A percentile compares a stretch with the other conserved stretches of the same genome.
These are phyloP conservation scores for Aspergillus sp. DNA, from an alignment of 2,329 filamentous ascomycete species.

Conservation along the genomic window DNA sequence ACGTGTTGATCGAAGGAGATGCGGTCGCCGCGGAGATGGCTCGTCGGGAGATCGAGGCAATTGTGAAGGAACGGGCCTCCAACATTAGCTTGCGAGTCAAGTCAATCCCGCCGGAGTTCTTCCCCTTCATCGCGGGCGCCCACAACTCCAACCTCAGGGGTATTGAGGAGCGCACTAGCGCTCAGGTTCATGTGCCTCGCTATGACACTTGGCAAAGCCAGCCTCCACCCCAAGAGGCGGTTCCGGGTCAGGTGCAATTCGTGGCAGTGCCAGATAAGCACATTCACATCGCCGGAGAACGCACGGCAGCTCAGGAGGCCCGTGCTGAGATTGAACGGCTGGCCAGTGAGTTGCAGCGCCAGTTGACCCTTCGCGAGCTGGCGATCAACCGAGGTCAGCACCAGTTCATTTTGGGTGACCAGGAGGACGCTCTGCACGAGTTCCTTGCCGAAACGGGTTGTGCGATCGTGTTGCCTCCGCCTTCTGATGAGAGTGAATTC, in stretches of 20 bases:
- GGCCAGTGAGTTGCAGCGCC: constrained; percentile 66
- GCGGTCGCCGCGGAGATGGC: constrained; percentile 79
- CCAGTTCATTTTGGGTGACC: constrained; percentile 87
- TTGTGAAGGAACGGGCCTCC: constrained; percentile 77
- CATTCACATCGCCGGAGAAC: constrained; percentile 82
- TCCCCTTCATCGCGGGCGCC: constrained; percentile 84
- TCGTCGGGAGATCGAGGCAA: constrained; percentile 73
- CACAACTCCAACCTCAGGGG: constrained; percentile 61
- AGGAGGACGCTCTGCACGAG: constrained; percentile 70
- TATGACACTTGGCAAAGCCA: constrained; percentile 67
- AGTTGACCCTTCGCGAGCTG: constrained; percentile 70
- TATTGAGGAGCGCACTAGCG: constrained; percentile 65
- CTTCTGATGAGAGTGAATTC: constrained; percentile 69
- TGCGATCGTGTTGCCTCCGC: constrained; percentile 71
- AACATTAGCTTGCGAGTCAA: constrained; percentile 75
- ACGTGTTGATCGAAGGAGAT: constrained; percentile 87
- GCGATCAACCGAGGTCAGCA: constrained; percentile 81
- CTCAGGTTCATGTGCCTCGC: constrained; percentile 75
- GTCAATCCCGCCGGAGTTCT: constrained; percentile 83
- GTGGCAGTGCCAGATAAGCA: constrained; percentile 64
- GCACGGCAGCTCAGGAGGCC: constrained; percentile 69
- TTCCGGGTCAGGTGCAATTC: constrained; percentile 63
- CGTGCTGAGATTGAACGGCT: constrained; percentile 74
- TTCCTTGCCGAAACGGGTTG: constrained; percentile 91
- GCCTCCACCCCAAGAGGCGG: constrained; percentile 57